Conservation (phyloP, 768 basidiomycete genomes). For the Russula earlei region DNA sequence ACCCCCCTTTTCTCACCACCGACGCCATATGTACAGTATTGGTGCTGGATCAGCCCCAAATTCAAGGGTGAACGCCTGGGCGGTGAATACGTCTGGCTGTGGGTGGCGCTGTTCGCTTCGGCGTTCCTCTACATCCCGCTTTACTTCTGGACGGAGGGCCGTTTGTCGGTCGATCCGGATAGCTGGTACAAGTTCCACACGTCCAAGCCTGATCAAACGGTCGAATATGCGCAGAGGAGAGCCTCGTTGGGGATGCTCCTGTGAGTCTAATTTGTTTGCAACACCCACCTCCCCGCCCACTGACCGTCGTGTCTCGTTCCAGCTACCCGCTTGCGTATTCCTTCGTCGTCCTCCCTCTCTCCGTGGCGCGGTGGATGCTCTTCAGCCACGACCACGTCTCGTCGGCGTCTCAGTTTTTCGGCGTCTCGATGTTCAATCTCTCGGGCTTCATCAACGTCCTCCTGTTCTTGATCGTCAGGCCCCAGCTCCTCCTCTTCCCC, state of each 20-base stretch:
- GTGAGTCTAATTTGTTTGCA: too few species aligned
- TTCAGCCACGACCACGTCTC: background rate
- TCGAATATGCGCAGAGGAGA: conserved; percentile 1
- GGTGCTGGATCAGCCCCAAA: conserved; percentile 36
- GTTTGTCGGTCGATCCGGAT: conserved; percentile 26
- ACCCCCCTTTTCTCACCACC: background rate
- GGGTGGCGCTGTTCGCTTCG: conserved; percentile 32
- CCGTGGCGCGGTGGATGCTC: background rate
- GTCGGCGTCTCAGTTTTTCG: background rate
- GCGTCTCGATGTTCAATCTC: background rate
- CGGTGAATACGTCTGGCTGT: conserved; percentile 40
- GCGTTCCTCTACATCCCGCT: conserved; percentile 29
- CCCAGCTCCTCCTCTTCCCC: background rate
- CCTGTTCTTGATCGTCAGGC: background rate
- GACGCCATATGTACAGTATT: conserved; percentile 22
- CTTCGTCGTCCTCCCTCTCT: background rate
- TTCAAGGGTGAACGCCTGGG: conserved; percentile 28
- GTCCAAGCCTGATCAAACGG: conserved; percentile 4
- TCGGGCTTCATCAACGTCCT: background rate
- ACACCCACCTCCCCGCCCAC: background rate
- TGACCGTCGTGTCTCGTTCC: too few species aligned
- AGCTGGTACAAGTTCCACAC: conserved; percentile 30
- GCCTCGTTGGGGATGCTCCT: conserved; percentile 22
- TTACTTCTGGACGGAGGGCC: conserved; percentile 31
- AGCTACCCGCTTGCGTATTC: background rate